phyloP scores from a whole-genome alignment of 208 protist genomes.

The Wallacemonas sp. region DNA sequence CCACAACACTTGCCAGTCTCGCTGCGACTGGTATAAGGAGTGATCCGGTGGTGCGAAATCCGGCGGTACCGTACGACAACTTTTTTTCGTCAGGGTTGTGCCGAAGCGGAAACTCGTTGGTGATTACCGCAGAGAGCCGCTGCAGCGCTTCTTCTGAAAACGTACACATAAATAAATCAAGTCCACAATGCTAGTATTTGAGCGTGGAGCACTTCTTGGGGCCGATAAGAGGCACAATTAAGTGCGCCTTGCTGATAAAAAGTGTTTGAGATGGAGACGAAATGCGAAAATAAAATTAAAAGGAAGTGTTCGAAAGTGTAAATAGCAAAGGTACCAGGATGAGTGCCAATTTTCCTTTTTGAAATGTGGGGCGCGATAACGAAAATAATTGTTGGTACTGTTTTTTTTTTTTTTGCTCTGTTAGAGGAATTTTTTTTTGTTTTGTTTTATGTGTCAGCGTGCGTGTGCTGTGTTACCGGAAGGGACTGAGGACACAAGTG shows the following conservation, averaged over 20 bases:
- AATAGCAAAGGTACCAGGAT: too few relatives aligned
- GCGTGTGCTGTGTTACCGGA: not conserved
- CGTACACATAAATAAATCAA: slow-evolving; percentile 5
- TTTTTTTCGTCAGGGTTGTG: slow-evolving; percentile 31
- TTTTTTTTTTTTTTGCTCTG: not conserved
- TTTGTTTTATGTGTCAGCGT: not conserved
- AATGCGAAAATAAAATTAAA: too few relatives aligned
- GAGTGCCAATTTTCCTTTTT: too few relatives aligned
- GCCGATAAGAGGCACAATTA: too few relatives aligned
- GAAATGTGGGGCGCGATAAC: not conserved
- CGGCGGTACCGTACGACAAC: slow-evolving; percentile 76
- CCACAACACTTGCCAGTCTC: slow-evolving; percentile 59
- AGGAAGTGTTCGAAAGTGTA: too few relatives aligned
- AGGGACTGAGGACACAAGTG: not conserved
- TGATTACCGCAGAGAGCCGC: slow-evolving; percentile 19
- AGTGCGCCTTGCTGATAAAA: too few relatives aligned
- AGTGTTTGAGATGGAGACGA: too few relatives aligned
- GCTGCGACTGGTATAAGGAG: slow-evolving; percentile 62
- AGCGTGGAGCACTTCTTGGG: too few relatives aligned
- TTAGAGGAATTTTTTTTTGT: slow-evolving; percentile 18
- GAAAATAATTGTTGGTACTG: not conserved
- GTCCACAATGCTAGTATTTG: too few relatives aligned
- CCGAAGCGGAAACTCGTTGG: slow-evolving; percentile 36
- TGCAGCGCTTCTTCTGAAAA: slow-evolving; percentile 10
- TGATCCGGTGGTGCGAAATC: slow-evolving; percentile 57